Evolutionary conservation across 345 rosid species (phyloP).

Genomic region (Brassica incana): DNA sequence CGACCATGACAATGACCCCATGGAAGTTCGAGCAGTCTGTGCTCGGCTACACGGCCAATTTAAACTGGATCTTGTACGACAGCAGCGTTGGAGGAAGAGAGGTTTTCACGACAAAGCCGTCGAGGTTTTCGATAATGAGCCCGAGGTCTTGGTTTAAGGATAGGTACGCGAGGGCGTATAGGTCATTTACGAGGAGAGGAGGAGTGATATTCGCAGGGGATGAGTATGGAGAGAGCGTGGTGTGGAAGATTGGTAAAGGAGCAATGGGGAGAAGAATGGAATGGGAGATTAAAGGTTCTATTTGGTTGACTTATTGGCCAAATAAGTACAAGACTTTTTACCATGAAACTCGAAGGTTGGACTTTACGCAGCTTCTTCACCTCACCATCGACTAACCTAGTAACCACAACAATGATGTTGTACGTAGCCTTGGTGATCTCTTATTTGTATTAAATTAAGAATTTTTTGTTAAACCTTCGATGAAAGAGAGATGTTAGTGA

Average conservation of each 20-base stretch:
- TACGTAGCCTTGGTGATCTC: background rate
- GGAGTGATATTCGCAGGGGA: constrained; percentile 82
- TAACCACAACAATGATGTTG: constrained; percentile 18
- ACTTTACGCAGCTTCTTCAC: constrained; percentile 61
- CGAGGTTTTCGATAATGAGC: constrained; percentile 52
- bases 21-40: constrained; percentile 90
- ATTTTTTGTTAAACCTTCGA: background rate
- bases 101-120: constrained; percentile 73
- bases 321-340: constrained; percentile 67
- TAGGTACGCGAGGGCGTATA: constrained; percentile 56
- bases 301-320: constrained; percentile 93
- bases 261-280: constrained; percentile 62
- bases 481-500: background rate
- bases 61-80: constrained; percentile 86
- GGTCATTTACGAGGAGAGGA: constrained; percentile 77
- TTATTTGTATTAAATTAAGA: background rate
- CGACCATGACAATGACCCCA: constrained; percentile 67
- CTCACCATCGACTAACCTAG: constrained; percentile 48
- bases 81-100: constrained; percentile 69
- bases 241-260: constrained; percentile 67
- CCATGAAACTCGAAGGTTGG: constrained; percentile 70
- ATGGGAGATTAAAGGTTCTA: constrained; percentile 79
- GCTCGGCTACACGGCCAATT: constrained; percentile 54
- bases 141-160: constrained; percentile 84
- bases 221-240: constrained; percentile 71